phyloP scores from a whole-genome alignment of 2,329 filamentous ascomycete species.

The Cephalotrichum gorgonifer region DNA sequence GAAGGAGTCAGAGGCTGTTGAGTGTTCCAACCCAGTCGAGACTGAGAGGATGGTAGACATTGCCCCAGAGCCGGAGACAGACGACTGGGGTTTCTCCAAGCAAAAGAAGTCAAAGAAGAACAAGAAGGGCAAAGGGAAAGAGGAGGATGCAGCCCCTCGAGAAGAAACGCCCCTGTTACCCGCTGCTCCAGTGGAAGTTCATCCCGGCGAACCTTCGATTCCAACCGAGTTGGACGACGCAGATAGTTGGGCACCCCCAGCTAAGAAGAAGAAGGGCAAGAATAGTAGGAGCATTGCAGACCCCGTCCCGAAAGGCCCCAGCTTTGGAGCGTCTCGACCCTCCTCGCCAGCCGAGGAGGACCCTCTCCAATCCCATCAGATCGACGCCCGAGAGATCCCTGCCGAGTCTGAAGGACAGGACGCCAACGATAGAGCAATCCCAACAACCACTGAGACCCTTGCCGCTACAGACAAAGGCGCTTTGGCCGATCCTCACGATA shows the following conservation, averaged over 20 bases:
- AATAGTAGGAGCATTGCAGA: neutral
- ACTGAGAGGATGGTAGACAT: neutral
- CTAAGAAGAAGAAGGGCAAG: constrained; percentile 14
- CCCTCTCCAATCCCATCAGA: neutral
- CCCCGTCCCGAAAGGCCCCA: neutral
- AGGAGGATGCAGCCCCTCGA: neutral
- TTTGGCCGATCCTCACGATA: neutral
- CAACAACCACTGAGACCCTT: neutral
- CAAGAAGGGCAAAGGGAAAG: neutral
- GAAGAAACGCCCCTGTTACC: neutral
- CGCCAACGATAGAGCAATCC: neutral
- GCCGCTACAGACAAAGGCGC: neutral
- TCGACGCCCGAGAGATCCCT: no score
- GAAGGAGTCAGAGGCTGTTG: neutral
- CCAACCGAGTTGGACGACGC: neutral
- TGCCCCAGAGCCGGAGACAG: neutral
- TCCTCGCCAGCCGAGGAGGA: neutral
- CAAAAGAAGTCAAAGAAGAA: no score
- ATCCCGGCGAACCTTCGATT: neutral
- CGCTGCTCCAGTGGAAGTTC: neutral
- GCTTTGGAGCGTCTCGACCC: neutral
- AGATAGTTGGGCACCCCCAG: neutral
- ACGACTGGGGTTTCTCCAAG: neutral
- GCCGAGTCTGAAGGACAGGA: neutral
- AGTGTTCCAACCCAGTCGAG: neutral